Conservation (phyloP, 2,329 filamentous ascomycete genomes). For the Clarireedia monteithiana region DNA sequence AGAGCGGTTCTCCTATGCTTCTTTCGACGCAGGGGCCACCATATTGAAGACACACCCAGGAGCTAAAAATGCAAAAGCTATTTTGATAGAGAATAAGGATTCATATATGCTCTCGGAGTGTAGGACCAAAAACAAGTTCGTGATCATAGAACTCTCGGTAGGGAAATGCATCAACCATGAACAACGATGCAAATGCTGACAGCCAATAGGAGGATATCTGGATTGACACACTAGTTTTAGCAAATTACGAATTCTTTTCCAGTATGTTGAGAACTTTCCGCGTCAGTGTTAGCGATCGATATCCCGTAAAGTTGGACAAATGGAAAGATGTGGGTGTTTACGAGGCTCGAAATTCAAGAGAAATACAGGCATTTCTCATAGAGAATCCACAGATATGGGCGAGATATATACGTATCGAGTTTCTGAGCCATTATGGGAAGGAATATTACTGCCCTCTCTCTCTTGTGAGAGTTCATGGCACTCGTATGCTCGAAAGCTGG, state of each 20-base stretch:
- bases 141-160: conserved; percentile 81
- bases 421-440: conserved; percentile 87
- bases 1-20: conserved; percentile 94
- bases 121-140: conserved; percentile 77
- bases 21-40: conserved; percentile 92
- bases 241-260: conserved; percentile 98
- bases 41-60: conserved; percentile 83
- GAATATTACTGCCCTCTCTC: conserved; percentile 96
- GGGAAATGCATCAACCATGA: conserved; percentile 40
- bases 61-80: conserved; percentile 79
- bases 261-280: conserved; percentile 90
- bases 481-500: conserved; percentile 86
- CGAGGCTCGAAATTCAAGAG: conserved; percentile 84
- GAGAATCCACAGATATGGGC: conserved; percentile 94
- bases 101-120: conserved; percentile 97
- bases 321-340: conserved; percentile 87
- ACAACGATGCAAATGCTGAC: conserved; percentile 12
- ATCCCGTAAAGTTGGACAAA: conserved; percentile 84
- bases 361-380: conserved; percentile 91
- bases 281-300: conserved; percentile 88
- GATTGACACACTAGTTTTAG: conserved; percentile 92
- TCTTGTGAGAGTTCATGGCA: conserved; percentile 84
- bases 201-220: conserved; percentile 46
- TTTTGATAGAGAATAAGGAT: conserved; percentile 95
- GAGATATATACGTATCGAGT: conserved; percentile 85